Conservation (phyloP, 495 filamentous ascomycete genomes). For the Trichoderma asperelloides region DNA sequence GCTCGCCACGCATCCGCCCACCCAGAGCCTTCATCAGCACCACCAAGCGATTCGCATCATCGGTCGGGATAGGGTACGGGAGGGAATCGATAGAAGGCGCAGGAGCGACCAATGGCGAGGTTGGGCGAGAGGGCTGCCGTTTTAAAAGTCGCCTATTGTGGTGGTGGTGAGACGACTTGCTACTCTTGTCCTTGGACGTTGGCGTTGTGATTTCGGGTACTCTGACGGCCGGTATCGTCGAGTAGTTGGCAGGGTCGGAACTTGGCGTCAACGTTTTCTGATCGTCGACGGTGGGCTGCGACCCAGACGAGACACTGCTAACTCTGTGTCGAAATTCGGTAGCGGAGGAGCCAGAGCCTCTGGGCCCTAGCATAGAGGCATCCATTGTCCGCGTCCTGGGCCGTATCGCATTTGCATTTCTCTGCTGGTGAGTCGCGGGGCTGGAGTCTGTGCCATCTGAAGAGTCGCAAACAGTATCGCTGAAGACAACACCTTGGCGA, state of each 20-base stretch:
- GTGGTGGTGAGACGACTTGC: slow-evolving; percentile 23
- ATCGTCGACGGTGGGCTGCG: slow-evolving; percentile 33
- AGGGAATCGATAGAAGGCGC: slow-evolving; percentile 46
- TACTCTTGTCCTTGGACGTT: slow-evolving; percentile 29
- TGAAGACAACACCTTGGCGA: slow-evolving; percentile 44
- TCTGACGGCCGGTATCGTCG: slow-evolving; percentile 25
- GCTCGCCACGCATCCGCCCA: slow-evolving; percentile 60
- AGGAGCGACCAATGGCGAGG: slow-evolving; percentile 36
- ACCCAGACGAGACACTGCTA: slow-evolving; percentile 38
- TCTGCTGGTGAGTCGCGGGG: slow-evolving; percentile 18
- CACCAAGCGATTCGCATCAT: slow-evolving; percentile 54
- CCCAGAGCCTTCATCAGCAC: slow-evolving; percentile 59
- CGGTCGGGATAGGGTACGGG: slow-evolving; percentile 46
- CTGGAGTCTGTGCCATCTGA: slow-evolving; percentile 21
- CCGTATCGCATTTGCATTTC: slow-evolving; percentile 21
- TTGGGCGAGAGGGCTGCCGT: slow-evolving; percentile 37
- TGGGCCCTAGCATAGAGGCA: slow-evolving; percentile 36
- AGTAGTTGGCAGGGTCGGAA: slow-evolving; percentile 29
- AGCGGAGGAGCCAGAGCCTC: slow-evolving; percentile 12
- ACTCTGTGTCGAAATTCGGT: slow-evolving; percentile 39
- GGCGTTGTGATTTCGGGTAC: slow-evolving; percentile 28
- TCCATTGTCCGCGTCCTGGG: slow-evolving; percentile 47
- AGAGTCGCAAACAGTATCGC: slow-evolving; percentile 35
- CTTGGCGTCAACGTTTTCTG: slow-evolving; percentile 24
- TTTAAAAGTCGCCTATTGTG: slow-evolving; percentile 37